These are phyloP conservation scores for Isoetes taiwanensis DNA, from an alignment of 75 land plant genomes.

Conservation along the genomic window DNA sequence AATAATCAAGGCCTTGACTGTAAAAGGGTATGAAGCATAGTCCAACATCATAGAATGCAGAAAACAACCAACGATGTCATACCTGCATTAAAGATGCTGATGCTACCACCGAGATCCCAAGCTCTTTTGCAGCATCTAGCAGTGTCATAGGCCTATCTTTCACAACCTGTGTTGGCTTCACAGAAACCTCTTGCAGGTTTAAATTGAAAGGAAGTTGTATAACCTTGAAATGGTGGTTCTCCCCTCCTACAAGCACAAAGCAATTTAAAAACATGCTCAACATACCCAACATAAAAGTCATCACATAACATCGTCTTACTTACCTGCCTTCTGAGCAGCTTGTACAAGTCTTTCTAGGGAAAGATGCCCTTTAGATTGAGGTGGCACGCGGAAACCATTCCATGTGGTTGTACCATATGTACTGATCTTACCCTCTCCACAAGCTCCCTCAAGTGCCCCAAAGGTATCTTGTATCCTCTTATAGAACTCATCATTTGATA, in stretches of 20 bases:
- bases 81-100: slow-evolving; percentile 9
- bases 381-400: slow-evolving; percentile 10
- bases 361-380: background rate
- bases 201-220: slow-evolving; percentile 9
- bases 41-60: no score
- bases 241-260: no score
- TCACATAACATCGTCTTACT: background rate
- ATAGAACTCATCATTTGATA: background rate
- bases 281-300: background rate
- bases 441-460: slow-evolving; percentile 5
- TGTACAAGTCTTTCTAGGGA: slow-evolving; percentile 8
- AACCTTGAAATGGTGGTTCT: slow-evolving; percentile 12
- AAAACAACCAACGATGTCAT: no score
- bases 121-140: slow-evolving; percentile 12
- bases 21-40: no score
- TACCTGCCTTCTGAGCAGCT: slow-evolving; percentile 6
- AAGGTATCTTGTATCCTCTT: slow-evolving; percentile 5
- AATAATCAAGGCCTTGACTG: no score
- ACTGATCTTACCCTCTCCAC: slow-evolving; percentile 8
- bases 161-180: slow-evolving; percentile 5
- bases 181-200: slow-evolving; percentile 8
- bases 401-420: slow-evolving; percentile 13
- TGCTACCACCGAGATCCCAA: slow-evolving; percentile 9
- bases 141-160: slow-evolving; percentile 3
- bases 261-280: background rate